These are phyloP conservation scores for Phaseolus coccineus DNA, from an alignment of 331 rosid genomes.

Conservation along the genomic window DNA sequence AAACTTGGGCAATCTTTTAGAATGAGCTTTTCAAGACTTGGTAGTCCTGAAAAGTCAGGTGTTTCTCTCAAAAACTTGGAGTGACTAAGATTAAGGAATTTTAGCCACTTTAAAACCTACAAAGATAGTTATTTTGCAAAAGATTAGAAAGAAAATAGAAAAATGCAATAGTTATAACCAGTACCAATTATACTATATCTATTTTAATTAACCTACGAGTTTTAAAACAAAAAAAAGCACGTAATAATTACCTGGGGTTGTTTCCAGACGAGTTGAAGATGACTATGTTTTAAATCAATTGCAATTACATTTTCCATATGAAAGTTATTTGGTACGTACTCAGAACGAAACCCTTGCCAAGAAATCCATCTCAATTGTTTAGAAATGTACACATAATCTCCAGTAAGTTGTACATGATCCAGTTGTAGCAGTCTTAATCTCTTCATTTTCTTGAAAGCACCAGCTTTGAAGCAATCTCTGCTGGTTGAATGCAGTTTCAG, in stretches of 20 bases:
- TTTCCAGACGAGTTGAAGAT: conserved; percentile 17
- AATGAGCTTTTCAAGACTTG: no score
- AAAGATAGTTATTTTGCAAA: not conserved
- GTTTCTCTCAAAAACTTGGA: no score
- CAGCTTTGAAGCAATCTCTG: not conserved
- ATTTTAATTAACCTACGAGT: not conserved
- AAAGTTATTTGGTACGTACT: not conserved
- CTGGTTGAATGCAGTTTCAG: not conserved
- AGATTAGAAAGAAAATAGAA: not conserved
- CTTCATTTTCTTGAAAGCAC: no score
- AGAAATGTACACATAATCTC: no score
- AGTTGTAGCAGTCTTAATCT: no score
- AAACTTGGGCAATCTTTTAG: no score
- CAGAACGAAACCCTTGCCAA: not conserved
- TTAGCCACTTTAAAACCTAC: not conserved
- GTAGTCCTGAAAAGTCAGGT: no score
- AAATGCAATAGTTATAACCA: not conserved
- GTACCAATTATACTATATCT: not conserved
- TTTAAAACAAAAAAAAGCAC: not conserved
- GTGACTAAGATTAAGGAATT: no score
- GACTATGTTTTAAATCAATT: conserved; percentile 18
- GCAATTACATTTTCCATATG: not conserved
- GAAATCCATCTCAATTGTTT: conserved; percentile 16
- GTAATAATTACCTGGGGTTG: conserved; percentile 11
- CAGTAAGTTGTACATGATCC: no score